Evolutionary conservation across 208 protist species (phyloP).

Genomic region (Wallacemonas rigidus): DNA sequence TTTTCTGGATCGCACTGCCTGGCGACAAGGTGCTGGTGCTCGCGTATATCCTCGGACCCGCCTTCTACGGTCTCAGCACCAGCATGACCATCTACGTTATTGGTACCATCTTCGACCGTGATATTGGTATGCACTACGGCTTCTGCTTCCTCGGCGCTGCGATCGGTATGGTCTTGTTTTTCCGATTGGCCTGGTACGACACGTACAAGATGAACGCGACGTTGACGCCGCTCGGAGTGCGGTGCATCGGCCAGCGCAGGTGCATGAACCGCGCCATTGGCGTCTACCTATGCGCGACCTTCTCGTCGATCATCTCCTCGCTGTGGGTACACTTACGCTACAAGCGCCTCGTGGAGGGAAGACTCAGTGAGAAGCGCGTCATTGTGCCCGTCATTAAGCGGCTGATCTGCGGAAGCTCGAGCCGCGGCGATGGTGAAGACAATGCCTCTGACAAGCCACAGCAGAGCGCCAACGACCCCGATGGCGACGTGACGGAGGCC

Average conservation of each 20-base stretch:
- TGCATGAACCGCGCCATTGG: slow-evolving; percentile 52
- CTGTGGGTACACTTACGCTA: slow-evolving; percentile 36
- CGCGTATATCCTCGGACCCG: slow-evolving; percentile 36
- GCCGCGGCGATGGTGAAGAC: background rate
- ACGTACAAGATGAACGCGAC: slow-evolving; percentile 38
- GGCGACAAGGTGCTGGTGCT: slow-evolving; percentile 36
- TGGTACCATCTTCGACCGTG: slow-evolving; percentile 48
- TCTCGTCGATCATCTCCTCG: slow-evolving; percentile 24
- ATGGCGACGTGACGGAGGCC: background rate
- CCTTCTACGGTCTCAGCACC: slow-evolving; percentile 53
- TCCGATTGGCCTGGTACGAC: slow-evolving; percentile 34
- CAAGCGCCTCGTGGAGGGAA: slow-evolving; percentile 38
- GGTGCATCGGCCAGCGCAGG: slow-evolving; percentile 35
- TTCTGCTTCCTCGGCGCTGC: slow-evolving; percentile 48
- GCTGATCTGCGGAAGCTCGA: background rate
- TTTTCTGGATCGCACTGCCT: slow-evolving; percentile 56
- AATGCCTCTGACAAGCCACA: background rate
- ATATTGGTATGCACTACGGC: slow-evolving; percentile 66
- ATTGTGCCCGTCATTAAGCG: slow-evolving; percentile 32
- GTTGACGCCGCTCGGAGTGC: slow-evolving; percentile 19
- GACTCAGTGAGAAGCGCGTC: slow-evolving; percentile 31
- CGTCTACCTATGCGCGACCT: slow-evolving; percentile 35
- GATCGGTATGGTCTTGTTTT: slow-evolving; percentile 49
- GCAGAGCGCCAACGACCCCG: background rate
- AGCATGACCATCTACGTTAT: slow-evolving; percentile 56